These are phyloP conservation scores for Hippophae tibetana DNA, from an alignment of 306 rosid genomes.

Conservation along the genomic window DNA sequence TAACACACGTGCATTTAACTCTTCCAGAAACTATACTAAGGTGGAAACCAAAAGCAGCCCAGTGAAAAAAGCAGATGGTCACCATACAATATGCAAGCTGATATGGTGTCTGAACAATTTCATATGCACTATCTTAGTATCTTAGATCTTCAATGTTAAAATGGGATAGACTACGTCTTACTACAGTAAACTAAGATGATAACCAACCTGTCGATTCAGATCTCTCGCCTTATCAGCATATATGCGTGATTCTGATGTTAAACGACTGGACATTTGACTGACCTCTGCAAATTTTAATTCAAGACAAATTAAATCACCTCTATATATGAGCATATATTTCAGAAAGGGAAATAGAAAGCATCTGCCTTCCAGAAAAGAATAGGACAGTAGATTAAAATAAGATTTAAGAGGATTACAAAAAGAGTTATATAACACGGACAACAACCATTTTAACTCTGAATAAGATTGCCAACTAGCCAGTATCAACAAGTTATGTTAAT, in stretches of 20 bases:
- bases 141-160: no score
- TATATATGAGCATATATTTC: constrained; percentile 1
- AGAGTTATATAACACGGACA: background rate
- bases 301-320: constrained; percentile 13
- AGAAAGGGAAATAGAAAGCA: constrained; percentile 4
- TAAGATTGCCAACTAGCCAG: background rate
- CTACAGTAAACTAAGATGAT: constrained; percentile 4
- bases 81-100: no score
- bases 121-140: background rate
- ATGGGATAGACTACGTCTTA: background rate
- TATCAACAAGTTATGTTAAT: background rate
- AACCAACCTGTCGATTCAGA: constrained; percentile 80
- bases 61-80: no score
- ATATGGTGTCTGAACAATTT: background rate
- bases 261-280: constrained; percentile 91
- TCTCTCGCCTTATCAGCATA: constrained; percentile 95
- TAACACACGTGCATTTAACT: no score
- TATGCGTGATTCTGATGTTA: constrained; percentile 87
- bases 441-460: background rate
- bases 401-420: background rate
- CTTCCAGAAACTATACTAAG: no score
- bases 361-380: background rate
- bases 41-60: no score
- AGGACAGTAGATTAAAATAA: background rate
- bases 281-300: constrained; percentile 68